Conservation (phyloP, 768 basidiomycete species). For the Brasilioporus rufonigricans region DNA sequence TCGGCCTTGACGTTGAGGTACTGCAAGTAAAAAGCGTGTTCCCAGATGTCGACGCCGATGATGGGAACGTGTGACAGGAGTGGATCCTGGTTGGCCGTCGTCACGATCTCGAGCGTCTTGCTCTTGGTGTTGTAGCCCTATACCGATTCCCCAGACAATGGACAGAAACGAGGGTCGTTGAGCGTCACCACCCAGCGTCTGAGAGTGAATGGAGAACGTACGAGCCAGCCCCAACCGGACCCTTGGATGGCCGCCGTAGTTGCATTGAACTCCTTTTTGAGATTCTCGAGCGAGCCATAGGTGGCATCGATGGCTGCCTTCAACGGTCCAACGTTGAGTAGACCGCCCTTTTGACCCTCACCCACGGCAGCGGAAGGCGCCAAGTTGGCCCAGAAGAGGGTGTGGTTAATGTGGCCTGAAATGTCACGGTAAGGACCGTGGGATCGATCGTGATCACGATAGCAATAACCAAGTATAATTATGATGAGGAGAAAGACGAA, state of each 20-base stretch:
- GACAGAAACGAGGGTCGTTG: neutral
- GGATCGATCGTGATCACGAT: slow-evolving; percentile 8
- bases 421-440: neutral
- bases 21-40: slow-evolving; percentile 95
- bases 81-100: slow-evolving; percentile 97
- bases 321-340: slow-evolving; percentile 59
- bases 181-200: neutral
- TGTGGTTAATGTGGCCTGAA: slow-evolving; percentile 90
- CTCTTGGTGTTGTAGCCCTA: slow-evolving; percentile 69
- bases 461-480: slow-evolving; percentile 10
- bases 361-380: slow-evolving; percentile 55
- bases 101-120: slow-evolving; percentile 79
- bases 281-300: slow-evolving; percentile 68
- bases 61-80: slow-evolving; percentile 72
- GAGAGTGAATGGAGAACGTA: slow-evolving; percentile 39
- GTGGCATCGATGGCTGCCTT: slow-evolving; percentile 57
- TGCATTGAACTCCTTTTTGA: slow-evolving; percentile 83
- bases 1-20: slow-evolving; percentile 94
- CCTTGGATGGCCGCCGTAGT: slow-evolving; percentile 87
- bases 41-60: slow-evolving; percentile 94
- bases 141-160: neutral
- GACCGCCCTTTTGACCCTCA: slow-evolving; percentile 62
- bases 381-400: slow-evolving; percentile 95
- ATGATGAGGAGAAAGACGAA: neutral
- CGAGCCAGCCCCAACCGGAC: slow-evolving; percentile 96